A percentile compares a stretch with the other conserved stretches of the same genome.
Evolutionary conservation across 73 alveolate species (phyloP).

Genomic region (Stentor coeruleus): DNA sequence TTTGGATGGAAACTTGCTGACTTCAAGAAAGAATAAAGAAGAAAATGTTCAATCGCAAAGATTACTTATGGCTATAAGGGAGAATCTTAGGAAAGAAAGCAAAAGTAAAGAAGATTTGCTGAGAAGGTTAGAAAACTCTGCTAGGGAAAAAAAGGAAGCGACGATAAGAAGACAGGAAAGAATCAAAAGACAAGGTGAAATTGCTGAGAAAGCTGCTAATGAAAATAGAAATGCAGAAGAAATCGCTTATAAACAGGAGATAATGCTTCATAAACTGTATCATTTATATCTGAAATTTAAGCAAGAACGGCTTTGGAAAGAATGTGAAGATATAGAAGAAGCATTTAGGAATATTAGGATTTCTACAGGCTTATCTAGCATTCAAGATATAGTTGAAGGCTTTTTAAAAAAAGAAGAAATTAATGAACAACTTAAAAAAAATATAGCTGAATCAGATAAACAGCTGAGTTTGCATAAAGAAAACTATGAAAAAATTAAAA

Average conservation of each 20-base stretch:
- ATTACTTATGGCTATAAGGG: background rate
- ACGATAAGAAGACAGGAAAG: constrained; percentile 1
- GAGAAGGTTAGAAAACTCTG: background rate
- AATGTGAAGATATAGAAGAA: background rate
- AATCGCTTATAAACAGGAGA: background rate
- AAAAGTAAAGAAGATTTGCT: background rate
- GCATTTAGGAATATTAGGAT: constrained; percentile 3
- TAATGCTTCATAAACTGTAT: background rate
- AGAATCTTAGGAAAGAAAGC: background rate
- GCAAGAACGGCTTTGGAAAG: background rate
- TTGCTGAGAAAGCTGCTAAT: constrained; percentile 18
- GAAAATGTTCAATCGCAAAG: constrained; percentile 3
- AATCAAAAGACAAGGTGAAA: background rate
- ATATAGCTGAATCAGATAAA: background rate
- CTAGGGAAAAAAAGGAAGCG: background rate
- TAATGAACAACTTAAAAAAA: background rate
- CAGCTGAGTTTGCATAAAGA: background rate
- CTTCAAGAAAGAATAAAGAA: constrained; percentile 1
- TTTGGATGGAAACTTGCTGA: background rate
- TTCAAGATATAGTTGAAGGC: background rate
- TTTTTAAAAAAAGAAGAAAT: background rate
- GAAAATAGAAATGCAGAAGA: background rate
- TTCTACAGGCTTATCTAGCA: background rate
- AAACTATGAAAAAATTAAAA: background rate
- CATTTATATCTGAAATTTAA: background rate